Evolutionary conservation across 768 basidiomycete genomes (phyloP), one percentile per base, ranked within the genome.

Genomic region (Agrocybe chaxingu): DNA sequence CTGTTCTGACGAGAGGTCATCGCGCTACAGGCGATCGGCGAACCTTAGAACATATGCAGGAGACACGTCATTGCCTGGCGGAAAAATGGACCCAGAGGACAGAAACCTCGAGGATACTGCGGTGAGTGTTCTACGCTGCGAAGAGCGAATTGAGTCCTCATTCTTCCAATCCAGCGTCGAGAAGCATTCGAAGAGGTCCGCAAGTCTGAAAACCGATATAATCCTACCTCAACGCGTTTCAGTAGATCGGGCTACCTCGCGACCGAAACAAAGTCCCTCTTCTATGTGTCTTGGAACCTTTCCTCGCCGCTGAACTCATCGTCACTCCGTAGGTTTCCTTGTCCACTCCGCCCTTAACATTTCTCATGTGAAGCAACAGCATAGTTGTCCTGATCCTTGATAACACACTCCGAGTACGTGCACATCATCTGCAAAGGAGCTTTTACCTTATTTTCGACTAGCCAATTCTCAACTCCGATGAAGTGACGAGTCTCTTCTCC

Each of bases 181-280:
- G 92, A 95, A 70, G 92, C 92, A 0, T 93, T 81, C 51, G 93
- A 96, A 67, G 93, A 96, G 80, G 93, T 92, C 48, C 6, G 65
- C 51, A 9, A 12, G 19, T 13, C 32, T 9, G 34, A 33, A 30
- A 18, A 13, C 19, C 24, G 7, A 19, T 11, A 10, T 11, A 16
- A 11, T 48, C 13, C 40, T 10, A 35, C 12, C 30, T 13, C 29
- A 46, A 40, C 46, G 32, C 38, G 30, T 33, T 33, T 11, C 34
- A 44, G 42, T 62, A 95, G 92, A 86, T 95, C 39, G 92, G 92
- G n/a, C 73, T 96, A 7, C 85, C 91, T 1, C 70, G 67, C 29
- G 89, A 94, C 65, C 72, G 73, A 59, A 71, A 69, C 29, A 87
- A 84, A 57, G 82, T 89, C 0, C 89, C 89, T 1, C 62, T 90